Evolutionary conservation across 1,284 basidiomycete species (phyloP).

Genomic region (Leccinum griseonigrum): DNA sequence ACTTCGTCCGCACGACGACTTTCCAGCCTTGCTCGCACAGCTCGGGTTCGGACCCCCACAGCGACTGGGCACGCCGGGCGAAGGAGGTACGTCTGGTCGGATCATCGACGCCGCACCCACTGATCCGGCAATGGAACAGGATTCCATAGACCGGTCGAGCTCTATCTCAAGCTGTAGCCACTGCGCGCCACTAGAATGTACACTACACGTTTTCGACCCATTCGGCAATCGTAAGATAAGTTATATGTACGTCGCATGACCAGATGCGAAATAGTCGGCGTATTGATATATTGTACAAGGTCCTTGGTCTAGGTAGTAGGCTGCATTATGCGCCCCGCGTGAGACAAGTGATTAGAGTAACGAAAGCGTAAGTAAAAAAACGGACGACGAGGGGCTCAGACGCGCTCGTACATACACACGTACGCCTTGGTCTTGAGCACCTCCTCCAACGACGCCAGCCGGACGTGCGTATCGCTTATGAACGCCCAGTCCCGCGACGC

Average conservation of each 20-base stretch:
- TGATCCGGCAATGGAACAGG: slow-evolving; percentile 32
- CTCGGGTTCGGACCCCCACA: slow-evolving; percentile 60
- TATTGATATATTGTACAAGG: slow-evolving; percentile 1
- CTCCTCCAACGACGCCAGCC: slow-evolving; percentile 79
- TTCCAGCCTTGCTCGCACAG: slow-evolving; percentile 48
- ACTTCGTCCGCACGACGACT: slow-evolving; percentile 57
- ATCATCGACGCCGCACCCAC: background rate
- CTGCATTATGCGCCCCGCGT: background rate
- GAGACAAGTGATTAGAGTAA: background rate
- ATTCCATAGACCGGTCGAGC: slow-evolving; percentile 47
- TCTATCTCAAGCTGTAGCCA: slow-evolving; percentile 38
- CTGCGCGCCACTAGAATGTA: background rate
- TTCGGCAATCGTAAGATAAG: background rate
- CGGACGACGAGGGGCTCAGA: slow-evolving; percentile 29
- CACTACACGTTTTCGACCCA: background rate
- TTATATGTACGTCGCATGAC: background rate
- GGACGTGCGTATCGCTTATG: slow-evolving; percentile 82
- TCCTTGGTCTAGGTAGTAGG: slow-evolving; percentile 1
- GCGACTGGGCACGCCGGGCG: slow-evolving; percentile 54
- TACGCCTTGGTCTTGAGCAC: slow-evolving; percentile 90
- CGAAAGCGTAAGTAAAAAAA: background rate
- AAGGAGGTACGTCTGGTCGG: slow-evolving; percentile 45
- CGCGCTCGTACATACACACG: slow-evolving; percentile 84
- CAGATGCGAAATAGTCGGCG: background rate
- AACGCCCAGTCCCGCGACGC: slow-evolving; percentile 80